These are phyloP conservation scores for Dichomitus squalens DNA, from an alignment of 1,284 basidiomycete genomes.

Conservation along the genomic window DNA sequence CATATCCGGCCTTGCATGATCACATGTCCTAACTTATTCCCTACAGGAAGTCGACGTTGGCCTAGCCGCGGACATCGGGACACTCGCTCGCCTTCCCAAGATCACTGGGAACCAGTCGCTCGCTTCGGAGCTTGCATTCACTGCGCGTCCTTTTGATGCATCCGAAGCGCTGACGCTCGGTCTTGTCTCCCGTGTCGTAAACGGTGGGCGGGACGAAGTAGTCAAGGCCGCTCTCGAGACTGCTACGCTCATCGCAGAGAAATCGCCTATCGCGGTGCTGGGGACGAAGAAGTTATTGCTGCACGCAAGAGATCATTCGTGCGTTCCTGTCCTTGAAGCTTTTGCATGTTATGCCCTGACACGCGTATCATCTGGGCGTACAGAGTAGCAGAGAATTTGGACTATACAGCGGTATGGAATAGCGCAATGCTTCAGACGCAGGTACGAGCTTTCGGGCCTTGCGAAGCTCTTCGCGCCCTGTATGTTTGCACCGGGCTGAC, in stretches of 20 bases:
- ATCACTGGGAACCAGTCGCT: constrained; percentile 80
- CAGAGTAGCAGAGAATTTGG: constrained; percentile 79
- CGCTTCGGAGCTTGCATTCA: constrained; percentile 81
- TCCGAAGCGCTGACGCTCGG: constrained; percentile 76
- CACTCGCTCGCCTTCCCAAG: constrained; percentile 85
- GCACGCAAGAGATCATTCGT: constrained; percentile 81
- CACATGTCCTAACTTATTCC: too few relatives aligned
- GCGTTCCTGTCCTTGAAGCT: constrained; percentile 28
- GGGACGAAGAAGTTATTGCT: constrained; percentile 80
- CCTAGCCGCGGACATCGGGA: constrained; percentile 89
- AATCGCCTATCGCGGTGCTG: constrained; percentile 82
- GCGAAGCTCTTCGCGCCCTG: neutral
- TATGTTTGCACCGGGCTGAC: neutral
- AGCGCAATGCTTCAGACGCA: constrained; percentile 68
- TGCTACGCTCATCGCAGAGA: constrained; percentile 70
- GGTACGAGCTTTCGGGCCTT: constrained; percentile 41
- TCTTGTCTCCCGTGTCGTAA: constrained; percentile 75
- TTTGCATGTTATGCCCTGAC: neutral
- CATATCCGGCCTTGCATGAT: neutral
- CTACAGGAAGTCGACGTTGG: constrained; percentile 89
- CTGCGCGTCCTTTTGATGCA: constrained; percentile 73
- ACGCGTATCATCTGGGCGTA: neutral
- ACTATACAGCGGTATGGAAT: constrained; percentile 84
- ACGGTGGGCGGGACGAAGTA: constrained; percentile 64
- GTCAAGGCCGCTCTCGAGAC: constrained; percentile 64